Percentiles rank a stretch among this genome's conserved stretches.
These are phyloP conservation scores for Phytophthora megakarya DNA, from an alignment of 352 stramenopile genomes.

Conservation along the genomic window DNA sequence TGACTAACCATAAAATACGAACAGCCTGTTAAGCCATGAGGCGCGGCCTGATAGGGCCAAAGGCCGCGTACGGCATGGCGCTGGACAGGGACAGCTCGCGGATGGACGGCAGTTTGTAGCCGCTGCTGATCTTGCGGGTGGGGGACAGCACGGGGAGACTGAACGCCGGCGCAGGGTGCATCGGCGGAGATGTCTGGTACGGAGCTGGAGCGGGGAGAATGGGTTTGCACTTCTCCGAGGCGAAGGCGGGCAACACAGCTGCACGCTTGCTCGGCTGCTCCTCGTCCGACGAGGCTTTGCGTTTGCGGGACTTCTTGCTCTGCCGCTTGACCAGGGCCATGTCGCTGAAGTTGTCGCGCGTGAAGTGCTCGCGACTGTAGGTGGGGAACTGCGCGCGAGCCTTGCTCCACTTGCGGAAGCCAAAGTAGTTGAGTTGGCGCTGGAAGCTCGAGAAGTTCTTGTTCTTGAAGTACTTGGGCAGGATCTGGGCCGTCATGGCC, in stretches of 20 bases:
- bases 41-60: slow-evolving; percentile 41
- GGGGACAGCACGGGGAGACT: slow-evolving; percentile 49
- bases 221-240: slow-evolving; percentile 65
- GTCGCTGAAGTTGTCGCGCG: slow-evolving; percentile 82
- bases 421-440: slow-evolving; percentile 96
- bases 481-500: slow-evolving; percentile 85
- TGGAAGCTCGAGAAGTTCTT: slow-evolving; percentile 96
- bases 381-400: slow-evolving; percentile 71
- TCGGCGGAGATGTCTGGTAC: slow-evolving; percentile 28
- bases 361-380: slow-evolving; percentile 85
- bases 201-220: slow-evolving; percentile 49
- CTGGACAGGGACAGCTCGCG: slow-evolving; percentile 50
- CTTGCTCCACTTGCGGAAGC: slow-evolving; percentile 92
- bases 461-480: slow-evolving; percentile 96
- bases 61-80: slow-evolving; percentile 24
- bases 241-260: slow-evolving; percentile 26
- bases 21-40: slow-evolving; percentile 45
- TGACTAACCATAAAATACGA: slow-evolving; percentile 31
- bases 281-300: slow-evolving; percentile 42
- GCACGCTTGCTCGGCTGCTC: slow-evolving; percentile 46
- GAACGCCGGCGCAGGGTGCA: slow-evolving; percentile 32
- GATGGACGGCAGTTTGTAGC: slow-evolving; percentile 64
- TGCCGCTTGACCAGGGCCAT: slow-evolving; percentile 88
- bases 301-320: slow-evolving; percentile 85
- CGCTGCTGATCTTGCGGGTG: slow-evolving; percentile 40